Evolutionary conservation across 495 filamentous ascomycete genomes (phyloP).

Genomic region (Aspergillus steynii): DNA sequence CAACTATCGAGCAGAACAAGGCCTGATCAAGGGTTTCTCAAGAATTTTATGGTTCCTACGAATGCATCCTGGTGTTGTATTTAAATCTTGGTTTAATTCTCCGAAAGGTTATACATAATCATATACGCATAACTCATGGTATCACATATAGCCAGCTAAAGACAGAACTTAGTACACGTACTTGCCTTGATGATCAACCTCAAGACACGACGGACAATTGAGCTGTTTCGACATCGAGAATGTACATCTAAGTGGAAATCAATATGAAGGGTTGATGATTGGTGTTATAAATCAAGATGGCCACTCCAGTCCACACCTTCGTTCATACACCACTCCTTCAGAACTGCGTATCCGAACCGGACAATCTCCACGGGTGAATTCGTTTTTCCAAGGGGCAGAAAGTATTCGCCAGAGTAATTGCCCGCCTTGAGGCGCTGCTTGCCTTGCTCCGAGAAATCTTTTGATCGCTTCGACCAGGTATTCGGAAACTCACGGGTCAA

Average conservation of each 20-base stretch:
- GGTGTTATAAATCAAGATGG: constrained; percentile 31
- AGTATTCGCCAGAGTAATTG: constrained; percentile 44
- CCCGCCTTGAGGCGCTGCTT: constrained; percentile 33
- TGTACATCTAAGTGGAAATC: constrained; percentile 1
- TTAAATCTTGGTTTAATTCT: neutral
- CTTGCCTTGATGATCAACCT: neutral
- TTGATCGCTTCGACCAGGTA: constrained; percentile 47
- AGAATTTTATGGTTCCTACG: too few species aligned
- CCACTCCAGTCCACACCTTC: constrained; percentile 45
- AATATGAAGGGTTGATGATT: constrained; percentile 5
- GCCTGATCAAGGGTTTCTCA: too few species aligned
- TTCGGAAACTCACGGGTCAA: constrained; percentile 44
- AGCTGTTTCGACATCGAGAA: neutral
- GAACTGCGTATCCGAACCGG: constrained; percentile 43
- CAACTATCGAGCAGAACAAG: too few species aligned
- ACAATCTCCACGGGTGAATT: constrained; percentile 49
- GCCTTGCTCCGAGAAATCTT: constrained; percentile 39
- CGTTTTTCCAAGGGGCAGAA: constrained; percentile 42
- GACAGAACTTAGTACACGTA: too few species aligned
- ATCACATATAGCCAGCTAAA: neutral
- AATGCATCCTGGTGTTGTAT: neutral
- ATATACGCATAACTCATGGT: neutral
- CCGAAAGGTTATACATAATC: neutral
- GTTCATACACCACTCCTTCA: constrained; percentile 48
- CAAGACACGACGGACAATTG: neutral